Base-by-base conservation (phyloP, 2,329 filamentous ascomycete species). In the Claviceps purpurea region DNA sequence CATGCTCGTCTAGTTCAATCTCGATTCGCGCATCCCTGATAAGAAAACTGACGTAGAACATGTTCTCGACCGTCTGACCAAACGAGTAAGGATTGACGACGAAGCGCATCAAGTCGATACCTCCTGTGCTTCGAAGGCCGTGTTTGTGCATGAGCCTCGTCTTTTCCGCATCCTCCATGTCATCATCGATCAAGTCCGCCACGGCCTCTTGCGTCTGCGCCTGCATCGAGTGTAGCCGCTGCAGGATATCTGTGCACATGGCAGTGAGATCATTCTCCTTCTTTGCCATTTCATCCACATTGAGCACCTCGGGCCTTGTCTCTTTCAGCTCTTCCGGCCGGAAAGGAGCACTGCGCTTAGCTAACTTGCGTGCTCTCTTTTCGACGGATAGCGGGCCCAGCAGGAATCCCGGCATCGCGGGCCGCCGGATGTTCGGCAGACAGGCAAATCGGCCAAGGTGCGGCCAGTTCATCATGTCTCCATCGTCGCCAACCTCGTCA, bases 31-130 rank as follows among this genome's bases (percentile, higher is more conserved):
- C 89, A 68, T 98, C 93, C 53, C 87, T 82, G 54, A 97, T 89
- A 55, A 98, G 71, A 63, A 98, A 98, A 64, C 88, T 94, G 59
- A 95, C 80, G 65, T 97, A 97, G 67, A 98, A 98, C 60, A 98
- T 74, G 61, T 98, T 98, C 65, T 98, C 93, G 6, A 98, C 83
- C 0, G 89, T 95, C 67, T 98, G 93, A 0, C 88, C 88, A 61
- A 97, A 98, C 0, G 89, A 95, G 41, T 73, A 73, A 0, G 93
- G 93, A 60, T 98, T 95, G 57, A 97, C 78, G 42, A 89, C 87
- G 59, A 96, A 97, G 50, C 85, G 82, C 65, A 96, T 85, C 13
- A 96, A 69, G 49, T 87, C 81, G 3, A 95, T 78, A 16, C 87
- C 87, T 1, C 82, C 83, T 2, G 82, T 81, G 18, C 76, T 73